phyloP scores from a whole-genome alignment of 2,329 filamentous ascomycete species.

The Annulohypoxylon truncatum region DNA sequence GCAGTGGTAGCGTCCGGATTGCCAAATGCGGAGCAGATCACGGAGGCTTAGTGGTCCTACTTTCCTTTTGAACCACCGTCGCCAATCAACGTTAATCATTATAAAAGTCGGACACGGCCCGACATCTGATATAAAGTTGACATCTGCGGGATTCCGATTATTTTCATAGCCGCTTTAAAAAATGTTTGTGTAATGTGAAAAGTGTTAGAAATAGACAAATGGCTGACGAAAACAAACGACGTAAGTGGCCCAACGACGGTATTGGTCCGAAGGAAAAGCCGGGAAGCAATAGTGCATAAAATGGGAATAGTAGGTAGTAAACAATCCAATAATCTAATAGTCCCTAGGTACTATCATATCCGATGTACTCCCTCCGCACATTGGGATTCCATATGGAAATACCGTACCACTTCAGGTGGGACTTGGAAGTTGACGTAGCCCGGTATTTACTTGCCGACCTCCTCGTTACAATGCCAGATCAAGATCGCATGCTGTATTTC shows the following conservation, averaged over 20 bases:
- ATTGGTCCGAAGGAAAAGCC: conserved; percentile 25
- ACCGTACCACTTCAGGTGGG: conserved; percentile 20
- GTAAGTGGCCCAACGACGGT: conserved; percentile 10
- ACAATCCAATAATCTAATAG: not conserved
- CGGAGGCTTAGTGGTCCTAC: not conserved
- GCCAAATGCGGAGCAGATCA: conserved; percentile 22
- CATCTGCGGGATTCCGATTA: not conserved
- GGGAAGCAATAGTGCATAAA: conserved; percentile 6
- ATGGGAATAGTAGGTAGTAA: not conserved
- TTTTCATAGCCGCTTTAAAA: not conserved
- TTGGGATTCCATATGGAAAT: not conserved
- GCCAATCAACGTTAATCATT: conserved; percentile 10
- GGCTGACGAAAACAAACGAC: not conserved
- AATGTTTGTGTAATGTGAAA: not conserved
- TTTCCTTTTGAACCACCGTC: not conserved
- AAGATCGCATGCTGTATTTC: conserved; percentile 36
- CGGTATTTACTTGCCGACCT: conserved; percentile 12
- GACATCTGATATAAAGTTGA: not conserved
- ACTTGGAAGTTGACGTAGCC: conserved; percentile 1
- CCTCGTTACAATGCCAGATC: conserved; percentile 35
- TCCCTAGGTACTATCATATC: conserved; percentile 15
- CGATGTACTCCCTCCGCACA: not conserved
- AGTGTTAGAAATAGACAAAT: not conserved
- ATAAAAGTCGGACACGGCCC: not conserved
- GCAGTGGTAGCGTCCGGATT: conserved; percentile 25